These are phyloP conservation scores for Coriolopsis trogii DNA, from an alignment of 1,284 basidiomycete species.

Conservation along the genomic window DNA sequence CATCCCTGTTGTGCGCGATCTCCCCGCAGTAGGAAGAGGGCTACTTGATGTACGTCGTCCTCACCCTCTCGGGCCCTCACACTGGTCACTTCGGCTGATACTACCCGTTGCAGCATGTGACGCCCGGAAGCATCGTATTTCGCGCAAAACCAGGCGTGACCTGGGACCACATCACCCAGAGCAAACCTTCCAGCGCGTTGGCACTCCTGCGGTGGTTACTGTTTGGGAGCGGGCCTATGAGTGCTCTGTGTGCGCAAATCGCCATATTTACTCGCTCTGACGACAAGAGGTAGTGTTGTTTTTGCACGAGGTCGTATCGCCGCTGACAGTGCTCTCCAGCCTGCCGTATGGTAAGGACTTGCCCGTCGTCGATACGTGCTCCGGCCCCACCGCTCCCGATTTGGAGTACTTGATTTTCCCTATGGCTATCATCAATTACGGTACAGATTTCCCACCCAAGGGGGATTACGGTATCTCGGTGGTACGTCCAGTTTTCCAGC, in stretches of 20 bases:
- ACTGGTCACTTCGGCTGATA: not conserved
- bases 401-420: conserved; percentile 40
- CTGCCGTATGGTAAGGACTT: conserved; percentile 21
- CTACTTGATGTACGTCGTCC: conserved; percentile 35
- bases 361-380: conserved; percentile 24
- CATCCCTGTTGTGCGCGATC: conserved; percentile 40
- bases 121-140: conserved; percentile 31
- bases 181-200: conserved; percentile 27
- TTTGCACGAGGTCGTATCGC: not conserved
- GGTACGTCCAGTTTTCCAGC: conserved; percentile 20
- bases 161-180: conserved; percentile 35
- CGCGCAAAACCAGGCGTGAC: conserved; percentile 34
- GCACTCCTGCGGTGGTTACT: conserved; percentile 37
- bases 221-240: conserved; percentile 35
- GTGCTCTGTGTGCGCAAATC: conserved; percentile 20
- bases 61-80: too few relatives aligned
- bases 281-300: conserved; percentile 34
- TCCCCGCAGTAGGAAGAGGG: conserved; percentile 49
- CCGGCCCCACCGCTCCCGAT: conserved; percentile 38
- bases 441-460: conserved; percentile 18
- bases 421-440: conserved; percentile 30
- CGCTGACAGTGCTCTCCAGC: conserved; percentile 2
- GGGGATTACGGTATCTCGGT: conserved; percentile 32
- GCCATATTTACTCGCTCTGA: conserved; percentile 38
- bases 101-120: conserved; percentile 30